Conservation (phyloP, 345 rosid genomes). For the Angophora floribunda region DNA sequence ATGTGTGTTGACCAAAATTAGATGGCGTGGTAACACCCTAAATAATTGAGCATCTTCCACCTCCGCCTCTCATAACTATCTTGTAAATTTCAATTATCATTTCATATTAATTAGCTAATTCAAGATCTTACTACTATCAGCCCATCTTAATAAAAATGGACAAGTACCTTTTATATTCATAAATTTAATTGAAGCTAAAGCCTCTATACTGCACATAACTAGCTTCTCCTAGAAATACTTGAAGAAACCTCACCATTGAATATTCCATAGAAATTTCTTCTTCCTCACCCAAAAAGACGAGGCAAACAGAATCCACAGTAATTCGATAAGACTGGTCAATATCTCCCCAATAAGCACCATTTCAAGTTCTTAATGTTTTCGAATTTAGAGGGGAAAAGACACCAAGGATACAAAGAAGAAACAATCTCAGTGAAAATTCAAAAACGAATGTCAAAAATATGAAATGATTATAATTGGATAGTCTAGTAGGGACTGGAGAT, state of each 20-base stretch:
- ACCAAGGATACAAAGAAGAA: conserved; percentile 13
- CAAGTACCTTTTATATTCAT: not conserved
- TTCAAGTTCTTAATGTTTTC: not conserved
- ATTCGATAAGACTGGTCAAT: not conserved
- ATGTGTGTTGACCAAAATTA: too few relatives aligned
- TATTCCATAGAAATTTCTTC: not conserved
- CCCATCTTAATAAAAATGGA: not conserved
- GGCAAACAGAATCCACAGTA: not conserved
- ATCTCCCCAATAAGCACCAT: not conserved
- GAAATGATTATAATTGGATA: not conserved
- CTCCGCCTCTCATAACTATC: not conserved
- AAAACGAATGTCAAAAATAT: not conserved
- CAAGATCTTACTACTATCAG: not conserved
- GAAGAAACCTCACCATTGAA: not conserved
- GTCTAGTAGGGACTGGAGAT: not conserved
- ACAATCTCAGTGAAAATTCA: too few relatives aligned
- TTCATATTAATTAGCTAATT: not conserved
- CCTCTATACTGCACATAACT: conserved; percentile 37
- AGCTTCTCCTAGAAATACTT: conserved; percentile 58
- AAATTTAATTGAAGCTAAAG: not conserved
- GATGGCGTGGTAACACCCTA: too few relatives aligned
- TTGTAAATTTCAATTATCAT: not conserved
- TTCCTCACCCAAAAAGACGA: not conserved
- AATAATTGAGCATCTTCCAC: too few relatives aligned
- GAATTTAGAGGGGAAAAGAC: not conserved